Evolutionary conservation across 345 rosid species (phyloP).

Genomic region (Linum lewisii): DNA sequence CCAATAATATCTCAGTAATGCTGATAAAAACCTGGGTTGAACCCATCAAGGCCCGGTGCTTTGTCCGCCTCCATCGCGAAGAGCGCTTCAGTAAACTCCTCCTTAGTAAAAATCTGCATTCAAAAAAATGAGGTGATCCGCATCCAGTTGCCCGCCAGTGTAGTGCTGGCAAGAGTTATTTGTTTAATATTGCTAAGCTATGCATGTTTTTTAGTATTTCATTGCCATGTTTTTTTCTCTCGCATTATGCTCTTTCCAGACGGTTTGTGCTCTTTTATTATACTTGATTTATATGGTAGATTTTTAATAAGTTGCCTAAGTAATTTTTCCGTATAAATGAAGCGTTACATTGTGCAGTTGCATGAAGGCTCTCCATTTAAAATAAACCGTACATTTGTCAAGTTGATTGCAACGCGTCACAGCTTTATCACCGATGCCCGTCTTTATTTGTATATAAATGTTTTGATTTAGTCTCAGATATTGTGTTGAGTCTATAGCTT

Average conservation of each 20-base stretch:
- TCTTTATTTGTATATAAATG: slow-evolving; percentile 12
- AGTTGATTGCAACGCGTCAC: not conserved
- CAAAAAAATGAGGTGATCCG: too few species aligned
- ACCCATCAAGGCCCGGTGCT: too few species aligned
- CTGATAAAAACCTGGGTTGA: too few species aligned
- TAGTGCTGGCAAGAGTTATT: too few species aligned
- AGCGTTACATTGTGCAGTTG: slow-evolving; percentile 9
- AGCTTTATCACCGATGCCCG: not conserved
- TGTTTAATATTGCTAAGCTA: not conserved
- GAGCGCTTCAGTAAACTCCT: too few species aligned
- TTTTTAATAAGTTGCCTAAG: slow-evolving; percentile 9
- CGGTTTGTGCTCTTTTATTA: not conserved
- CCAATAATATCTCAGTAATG: too few species aligned
- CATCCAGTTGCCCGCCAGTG: too few species aligned
- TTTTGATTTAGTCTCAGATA: not conserved
- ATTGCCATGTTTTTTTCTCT: not conserved
- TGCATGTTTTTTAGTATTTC: not conserved
- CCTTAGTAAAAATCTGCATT: too few species aligned
- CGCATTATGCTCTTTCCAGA: not conserved
- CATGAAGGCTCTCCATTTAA: slow-evolving; percentile 10
- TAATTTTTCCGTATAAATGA: slow-evolving; percentile 11
- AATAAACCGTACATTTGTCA: slow-evolving; percentile 21
- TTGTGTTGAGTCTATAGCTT: not conserved
- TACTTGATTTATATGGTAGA: slow-evolving; percentile 6
- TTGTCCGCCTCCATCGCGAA: too few species aligned